A percentile compares a stretch with the other conserved stretches of the same genome.
These are phyloP conservation scores for Penicillium lividum DNA, from an alignment of 495 filamentous ascomycete genomes.

Conservation along the genomic window DNA sequence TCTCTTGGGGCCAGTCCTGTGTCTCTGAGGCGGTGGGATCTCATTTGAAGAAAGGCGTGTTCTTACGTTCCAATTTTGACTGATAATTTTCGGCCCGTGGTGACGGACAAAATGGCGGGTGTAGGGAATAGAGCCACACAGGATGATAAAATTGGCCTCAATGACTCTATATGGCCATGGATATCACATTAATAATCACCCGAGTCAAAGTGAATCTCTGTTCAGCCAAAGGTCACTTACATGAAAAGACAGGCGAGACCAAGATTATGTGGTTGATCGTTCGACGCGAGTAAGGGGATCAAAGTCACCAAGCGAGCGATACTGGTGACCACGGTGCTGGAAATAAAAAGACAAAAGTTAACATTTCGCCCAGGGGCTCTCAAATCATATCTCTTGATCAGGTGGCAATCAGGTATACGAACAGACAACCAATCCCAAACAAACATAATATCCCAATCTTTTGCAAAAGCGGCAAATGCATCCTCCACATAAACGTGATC, in stretches of 20 bases:
- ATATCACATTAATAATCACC: neutral
- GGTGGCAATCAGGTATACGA: neutral
- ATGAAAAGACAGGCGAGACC: neutral
- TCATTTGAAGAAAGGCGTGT: neutral
- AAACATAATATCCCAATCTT: neutral
- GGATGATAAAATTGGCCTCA: neutral
- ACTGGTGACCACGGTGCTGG: neutral
- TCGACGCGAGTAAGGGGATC: neutral
- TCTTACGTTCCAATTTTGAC: neutral
- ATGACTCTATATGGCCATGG: neutral
- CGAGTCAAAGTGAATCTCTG: neutral
- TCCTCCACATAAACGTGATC: neutral
- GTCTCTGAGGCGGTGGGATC: neutral
- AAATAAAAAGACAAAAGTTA: neutral
- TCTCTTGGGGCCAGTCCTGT: neutral
- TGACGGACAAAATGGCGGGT: neutral
- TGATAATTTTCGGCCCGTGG: neutral
- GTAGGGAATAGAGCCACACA: neutral
- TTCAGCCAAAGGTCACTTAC: neutral
- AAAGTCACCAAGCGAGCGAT: constrained; percentile 1
- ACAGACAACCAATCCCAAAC: constrained; percentile 2
- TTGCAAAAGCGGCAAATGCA: constrained; percentile 1
- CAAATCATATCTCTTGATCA: neutral
- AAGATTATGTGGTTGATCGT: neutral
- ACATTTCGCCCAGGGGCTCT: neutral